Percentiles rank a stretch among this genome's conserved stretches.
These are phyloP conservation scores for Microdochium bolleyi DNA, from an alignment of 2,329 filamentous ascomycete species.

Conservation along the genomic window DNA sequence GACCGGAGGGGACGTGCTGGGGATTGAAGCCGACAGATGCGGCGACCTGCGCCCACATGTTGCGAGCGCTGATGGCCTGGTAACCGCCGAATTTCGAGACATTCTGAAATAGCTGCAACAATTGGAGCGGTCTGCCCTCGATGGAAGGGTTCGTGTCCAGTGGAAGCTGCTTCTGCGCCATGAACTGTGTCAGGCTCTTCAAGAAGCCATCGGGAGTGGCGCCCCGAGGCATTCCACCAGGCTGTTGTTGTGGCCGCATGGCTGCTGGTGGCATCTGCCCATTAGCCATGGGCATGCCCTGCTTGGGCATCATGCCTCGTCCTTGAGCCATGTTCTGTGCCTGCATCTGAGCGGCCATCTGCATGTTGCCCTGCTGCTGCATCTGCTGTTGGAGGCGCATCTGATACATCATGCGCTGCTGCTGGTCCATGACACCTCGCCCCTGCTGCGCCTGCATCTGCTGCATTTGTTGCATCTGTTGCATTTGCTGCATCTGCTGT, in stretches of 20 bases:
- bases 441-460: slow-evolving; percentile 32
- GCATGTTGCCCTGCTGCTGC: slow-evolving; percentile 46
- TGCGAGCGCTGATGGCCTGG: slow-evolving; percentile 59
- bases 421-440: slow-evolving; percentile 57
- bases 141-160: slow-evolving; percentile 70
- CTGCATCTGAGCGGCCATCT: slow-evolving; percentile 44
- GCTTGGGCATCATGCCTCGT: slow-evolving; percentile 45
- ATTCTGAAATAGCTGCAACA: slow-evolving; percentile 70
- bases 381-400: slow-evolving; percentile 76
- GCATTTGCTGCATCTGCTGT: slow-evolving; percentile 38
- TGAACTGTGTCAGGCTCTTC: slow-evolving; percentile 69
- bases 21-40: slow-evolving; percentile 54
- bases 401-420: slow-evolving; percentile 70
- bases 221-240: slow-evolving; percentile 23
- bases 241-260: slow-evolving; percentile 39
- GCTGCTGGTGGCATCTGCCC: slow-evolving; percentile 43
- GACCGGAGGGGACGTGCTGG: slow-evolving; percentile 57
- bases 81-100: slow-evolving; percentile 75
- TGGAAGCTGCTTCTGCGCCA: slow-evolving; percentile 63
- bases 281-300: slow-evolving; percentile 42
- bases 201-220: slow-evolving; percentile 62
- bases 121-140: slow-evolving; percentile 63
- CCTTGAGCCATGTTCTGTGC: slow-evolving; percentile 27
- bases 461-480: slow-evolving; percentile 22
- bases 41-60: slow-evolving; percentile 68